A percentile compares a stretch with the other conserved stretches of the same genome.
Evolutionary conservation across 176 grass and related monocot genomes (phyloP).

Genomic region (Zoysia japonica): DNA sequence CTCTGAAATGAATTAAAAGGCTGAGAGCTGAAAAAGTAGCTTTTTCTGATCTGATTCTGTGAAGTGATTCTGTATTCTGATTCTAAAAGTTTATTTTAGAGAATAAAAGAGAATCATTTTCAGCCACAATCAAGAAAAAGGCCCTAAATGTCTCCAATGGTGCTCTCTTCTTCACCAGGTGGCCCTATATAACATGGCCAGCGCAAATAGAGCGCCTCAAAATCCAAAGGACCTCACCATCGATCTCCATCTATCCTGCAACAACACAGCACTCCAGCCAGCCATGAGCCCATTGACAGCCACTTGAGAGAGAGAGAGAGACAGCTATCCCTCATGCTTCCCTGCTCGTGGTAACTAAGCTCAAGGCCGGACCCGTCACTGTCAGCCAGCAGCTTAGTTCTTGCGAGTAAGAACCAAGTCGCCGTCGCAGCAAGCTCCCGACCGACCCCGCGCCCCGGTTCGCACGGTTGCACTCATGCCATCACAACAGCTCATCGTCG

Average conservation of each 20-base stretch:
- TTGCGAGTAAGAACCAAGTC: conserved; percentile 29
- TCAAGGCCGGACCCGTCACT: conserved; percentile 2
- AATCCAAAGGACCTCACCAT: background rate
- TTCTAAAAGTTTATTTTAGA: too few species aligned
- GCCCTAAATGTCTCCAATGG: too few species aligned
- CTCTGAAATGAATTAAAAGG: too few species aligned
- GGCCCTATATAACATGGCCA: conserved; percentile 34
- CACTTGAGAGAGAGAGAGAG: background rate
- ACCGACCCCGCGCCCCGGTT: background rate
- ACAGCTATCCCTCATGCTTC: background rate
- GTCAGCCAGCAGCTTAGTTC: background rate
- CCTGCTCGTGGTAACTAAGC: background rate
- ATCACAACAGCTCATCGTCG: background rate
- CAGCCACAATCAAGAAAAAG: too few species aligned
- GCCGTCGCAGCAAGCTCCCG: conserved; percentile 11
- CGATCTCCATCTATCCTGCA: conserved; percentile 25
- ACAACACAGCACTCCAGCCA: conserved; percentile 9
- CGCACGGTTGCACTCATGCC: conserved; percentile 13
- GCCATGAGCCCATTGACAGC: background rate
- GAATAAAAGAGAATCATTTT: too few species aligned
- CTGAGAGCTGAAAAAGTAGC: too few species aligned
- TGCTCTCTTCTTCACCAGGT: background rate
- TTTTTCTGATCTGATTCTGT: too few species aligned
- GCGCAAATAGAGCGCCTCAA: too few species aligned
- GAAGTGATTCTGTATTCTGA: too few species aligned